A percentile compares a stretch with the other conserved stretches of the same genome.
Evolutionary conservation across 2,329 filamentous ascomycete species (phyloP).

Genomic region (Fulvia fulva): DNA sequence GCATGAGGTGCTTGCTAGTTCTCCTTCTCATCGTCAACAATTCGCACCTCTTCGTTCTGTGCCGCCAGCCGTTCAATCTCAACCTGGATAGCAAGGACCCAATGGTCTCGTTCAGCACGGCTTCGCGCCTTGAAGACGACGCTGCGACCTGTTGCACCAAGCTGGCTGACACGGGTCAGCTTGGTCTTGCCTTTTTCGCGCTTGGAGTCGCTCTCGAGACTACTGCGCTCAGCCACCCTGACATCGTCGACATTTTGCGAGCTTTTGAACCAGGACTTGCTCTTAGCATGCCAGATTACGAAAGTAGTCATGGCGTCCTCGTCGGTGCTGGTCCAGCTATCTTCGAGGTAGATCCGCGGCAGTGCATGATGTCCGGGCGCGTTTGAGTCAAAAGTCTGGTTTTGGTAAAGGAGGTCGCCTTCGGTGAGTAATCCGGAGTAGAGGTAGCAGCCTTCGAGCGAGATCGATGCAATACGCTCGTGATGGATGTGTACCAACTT

Average conservation of each 20-base stretch:
- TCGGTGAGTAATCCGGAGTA: conserved; percentile 62
- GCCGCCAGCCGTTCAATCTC: conserved; percentile 58
- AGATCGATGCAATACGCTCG: conserved; percentile 55
- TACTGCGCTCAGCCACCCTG: conserved; percentile 14
- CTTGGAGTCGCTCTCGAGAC: conserved; percentile 1
- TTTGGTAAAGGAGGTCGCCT: conserved; percentile 59
- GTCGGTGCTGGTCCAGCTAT: conserved; percentile 59
- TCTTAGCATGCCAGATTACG: conserved; percentile 61
- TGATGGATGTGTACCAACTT: conserved; percentile 59
- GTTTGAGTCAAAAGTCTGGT: conserved; percentile 61
- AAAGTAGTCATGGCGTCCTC: conserved; percentile 65
- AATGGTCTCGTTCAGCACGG: conserved; percentile 62
- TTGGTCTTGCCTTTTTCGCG: conserved; percentile 37
- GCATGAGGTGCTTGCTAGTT: neutral
- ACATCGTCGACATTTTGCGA: conserved; percentile 31
- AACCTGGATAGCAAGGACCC: conserved; percentile 62
- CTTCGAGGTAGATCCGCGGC: conserved; percentile 57
- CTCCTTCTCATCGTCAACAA: conserved; percentile 28
- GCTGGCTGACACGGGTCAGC: conserved; percentile 56
- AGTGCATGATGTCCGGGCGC: conserved; percentile 57
- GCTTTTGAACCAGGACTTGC: conserved; percentile 53
- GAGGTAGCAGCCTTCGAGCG: conserved; percentile 61
- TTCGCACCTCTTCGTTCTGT: conserved; percentile 51
- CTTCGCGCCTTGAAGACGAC: conserved; percentile 64
- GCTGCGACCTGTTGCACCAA: conserved; percentile 58